Evolutionary conservation across 768 basidiomycete genomes (phyloP).

Genomic region (Pleurotus tuber-regium): DNA sequence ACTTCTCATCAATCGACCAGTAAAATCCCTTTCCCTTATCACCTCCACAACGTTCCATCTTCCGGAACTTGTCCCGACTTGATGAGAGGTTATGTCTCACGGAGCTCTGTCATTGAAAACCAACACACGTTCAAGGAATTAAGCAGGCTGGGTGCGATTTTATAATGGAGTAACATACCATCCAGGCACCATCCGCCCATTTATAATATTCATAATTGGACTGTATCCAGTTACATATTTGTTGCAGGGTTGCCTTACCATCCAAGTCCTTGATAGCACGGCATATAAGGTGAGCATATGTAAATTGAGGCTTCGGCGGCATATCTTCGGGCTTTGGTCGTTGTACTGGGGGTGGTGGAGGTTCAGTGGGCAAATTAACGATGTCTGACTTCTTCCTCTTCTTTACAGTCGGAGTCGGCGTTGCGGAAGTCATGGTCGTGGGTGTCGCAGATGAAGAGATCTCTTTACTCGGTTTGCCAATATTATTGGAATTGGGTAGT

Average conservation of each 20-base stretch:
- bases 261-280: slow-evolving; percentile 80
- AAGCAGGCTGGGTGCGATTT: slow-evolving; percentile 8
- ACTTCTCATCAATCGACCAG: slow-evolving; percentile 85
- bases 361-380: slow-evolving; percentile 21
- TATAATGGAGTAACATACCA: slow-evolving; percentile 61
- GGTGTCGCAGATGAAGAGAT: slow-evolving; percentile 19
- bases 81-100: slow-evolving; percentile 95
- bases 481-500: slow-evolving; percentile 63
- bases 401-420: slow-evolving; percentile 44
- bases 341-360: slow-evolving; percentile 27
- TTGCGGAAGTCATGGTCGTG: not conserved
- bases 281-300: slow-evolving; percentile 91
- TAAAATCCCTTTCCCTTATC: slow-evolving; percentile 91
- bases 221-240: slow-evolving; percentile 91
- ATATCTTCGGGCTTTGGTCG: slow-evolving; percentile 68
- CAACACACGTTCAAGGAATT: slow-evolving; percentile 9
- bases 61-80: slow-evolving; percentile 79
- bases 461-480: slow-evolving; percentile 38
- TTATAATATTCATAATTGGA: slow-evolving; percentile 89
- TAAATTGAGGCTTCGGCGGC: slow-evolving; percentile 85
- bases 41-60: slow-evolving; percentile 80
- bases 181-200: slow-evolving; percentile 87
- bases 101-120: slow-evolving; percentile 62
- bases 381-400: slow-evolving; percentile 70
- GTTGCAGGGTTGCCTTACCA: slow-evolving; percentile 86